These are phyloP conservation scores for Gossypium sturtianum DNA, from an alignment of 345 rosid species.

Conservation along the genomic window DNA sequence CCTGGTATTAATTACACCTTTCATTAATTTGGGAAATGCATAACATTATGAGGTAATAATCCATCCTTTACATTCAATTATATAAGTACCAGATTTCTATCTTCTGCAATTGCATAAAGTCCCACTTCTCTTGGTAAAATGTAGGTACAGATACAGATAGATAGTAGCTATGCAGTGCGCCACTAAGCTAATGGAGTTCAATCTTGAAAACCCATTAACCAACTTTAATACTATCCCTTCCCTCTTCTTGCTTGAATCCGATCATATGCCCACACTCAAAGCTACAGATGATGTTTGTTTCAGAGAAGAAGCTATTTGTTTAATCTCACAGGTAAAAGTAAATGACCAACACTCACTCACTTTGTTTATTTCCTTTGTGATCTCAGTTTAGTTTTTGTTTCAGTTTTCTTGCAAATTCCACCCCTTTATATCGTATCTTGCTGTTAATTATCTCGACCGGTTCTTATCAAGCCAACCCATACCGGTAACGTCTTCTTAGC, in stretches of 20 bases:
- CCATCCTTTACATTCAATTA: too few relatives aligned
- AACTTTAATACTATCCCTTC: slow-evolving; percentile 17
- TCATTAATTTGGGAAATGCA: too few relatives aligned
- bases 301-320: slow-evolving; percentile 41
- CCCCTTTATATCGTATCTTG: slow-evolving; percentile 58
- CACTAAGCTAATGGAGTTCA: slow-evolving; percentile 49
- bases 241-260: slow-evolving; percentile 51
- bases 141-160: neutral
- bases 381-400: neutral
- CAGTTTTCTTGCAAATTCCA: slow-evolving; percentile 27
- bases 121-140: too few relatives aligned
- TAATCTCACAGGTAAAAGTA: slow-evolving; percentile 38
- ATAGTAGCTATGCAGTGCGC: neutral
- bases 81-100: too few relatives aligned
- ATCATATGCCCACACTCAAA: slow-evolving; percentile 59
- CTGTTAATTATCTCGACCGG: slow-evolving; percentile 77
- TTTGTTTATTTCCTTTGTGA: neutral
- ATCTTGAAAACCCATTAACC: slow-evolving; percentile 68
- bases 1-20: too few relatives aligned
- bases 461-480: slow-evolving; percentile 55
- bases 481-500: neutral
- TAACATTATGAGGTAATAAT: too few relatives aligned
- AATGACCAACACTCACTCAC: too few relatives aligned
- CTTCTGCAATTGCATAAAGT: too few relatives aligned
- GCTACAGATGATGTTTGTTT: slow-evolving; percentile 31